Base-by-base conservation (phyloP, 352 stramenopile species). In the Phytopythium helicoides region DNA sequence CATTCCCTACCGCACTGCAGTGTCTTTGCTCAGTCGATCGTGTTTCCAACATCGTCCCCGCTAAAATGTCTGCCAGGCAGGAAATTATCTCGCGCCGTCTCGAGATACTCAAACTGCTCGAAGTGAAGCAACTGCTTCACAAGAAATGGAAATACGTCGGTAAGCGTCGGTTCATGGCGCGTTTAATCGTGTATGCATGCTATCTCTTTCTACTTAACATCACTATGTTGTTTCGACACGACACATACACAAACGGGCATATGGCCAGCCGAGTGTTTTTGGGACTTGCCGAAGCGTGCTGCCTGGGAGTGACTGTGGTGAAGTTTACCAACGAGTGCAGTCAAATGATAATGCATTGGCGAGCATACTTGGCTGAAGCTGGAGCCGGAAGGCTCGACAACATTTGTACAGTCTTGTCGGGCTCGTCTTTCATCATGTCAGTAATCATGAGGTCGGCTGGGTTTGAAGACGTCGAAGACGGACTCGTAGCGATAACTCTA, bases 101-200 rank as follows among this genome's bases (percentile, higher is more conserved):
- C 1, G 69, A 84, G 54, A 79, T 86, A 57, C 72, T 87, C 15
- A 74, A 78, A 41, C 59, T 80, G 14, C 54, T 74, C 3, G 66
- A 85, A 41, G 71, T 87, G 9, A 66, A 76, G 49, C 61, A 74
- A 37, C 44, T 85, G 19, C 50, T 87, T 15, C 49, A 66, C 33
- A 86, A 84, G 41, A 87, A 87, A 28, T 87, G 71, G 76, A 81
- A 87, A 26, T 87, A 81, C 42, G 68, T 84, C 19, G 76, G 76
- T 14, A 71, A 66, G 39, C 34, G 59, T 3, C 62, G 73, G 3
- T 85, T 86, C 36, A 62, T 76, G n/a, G 46, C 40, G 14, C 65
- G 74, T 7, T 52, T 86, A 1, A 52, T 42, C 15, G 45, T 65
- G 14, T 82, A 86, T 49, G 33, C 34, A 1, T 4, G 81, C 0